Evolutionary conservation across 164 flowering plant genomes (phyloP), one percentile per base, ranked within the genome.

Genomic region (Aristolochia fimbriata): DNA sequence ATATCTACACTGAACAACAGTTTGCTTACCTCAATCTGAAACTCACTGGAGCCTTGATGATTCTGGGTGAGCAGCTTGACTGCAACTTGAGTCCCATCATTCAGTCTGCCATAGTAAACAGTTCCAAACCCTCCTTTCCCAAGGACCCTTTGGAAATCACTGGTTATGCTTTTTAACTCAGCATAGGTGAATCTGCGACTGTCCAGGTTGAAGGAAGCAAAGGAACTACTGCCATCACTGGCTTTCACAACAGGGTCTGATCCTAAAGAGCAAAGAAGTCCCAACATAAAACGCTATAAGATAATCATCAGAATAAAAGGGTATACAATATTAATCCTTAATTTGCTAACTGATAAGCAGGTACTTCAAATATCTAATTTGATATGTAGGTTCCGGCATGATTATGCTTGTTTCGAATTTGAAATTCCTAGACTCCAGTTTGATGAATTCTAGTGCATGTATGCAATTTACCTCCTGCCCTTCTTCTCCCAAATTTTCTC

Each of bases 61-160:
- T 49, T 21, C 4, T 49, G 52, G 58, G 81, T 76, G 15, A 80
- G 73, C 69, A 80, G 65, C 65, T 83, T 81, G 0, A 83, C 83
- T 13, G 85, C 83, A 30, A 79, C 80, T 56, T 68, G 68, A 15
- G 61, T 60, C 20, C 64, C 75, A 55, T 77, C 73, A 4, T 52
- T 47, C 59, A 74, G 11, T 47, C 22, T 17, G 27, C 86, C 86
- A 65, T 66, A 71, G 60, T 77, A 81, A 20, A 79, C 83, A 9
- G 63, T 66, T 19, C 86, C 86, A 64, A 70, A 77, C 24, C 80
- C 83, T 66, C 86, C 83, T 67, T 66, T 71, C 7, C 83, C 86
- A 47, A 81, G 62, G 8, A 63, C 63, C 20, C 21, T 63, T 22
- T 71, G 24, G 22, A 79, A 81, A 60, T 77, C 74, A 21, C 62